These are phyloP conservation scores for Curvularia spicifera DNA, from an alignment of 2,329 filamentous ascomycete genomes.

Conservation along the genomic window DNA sequence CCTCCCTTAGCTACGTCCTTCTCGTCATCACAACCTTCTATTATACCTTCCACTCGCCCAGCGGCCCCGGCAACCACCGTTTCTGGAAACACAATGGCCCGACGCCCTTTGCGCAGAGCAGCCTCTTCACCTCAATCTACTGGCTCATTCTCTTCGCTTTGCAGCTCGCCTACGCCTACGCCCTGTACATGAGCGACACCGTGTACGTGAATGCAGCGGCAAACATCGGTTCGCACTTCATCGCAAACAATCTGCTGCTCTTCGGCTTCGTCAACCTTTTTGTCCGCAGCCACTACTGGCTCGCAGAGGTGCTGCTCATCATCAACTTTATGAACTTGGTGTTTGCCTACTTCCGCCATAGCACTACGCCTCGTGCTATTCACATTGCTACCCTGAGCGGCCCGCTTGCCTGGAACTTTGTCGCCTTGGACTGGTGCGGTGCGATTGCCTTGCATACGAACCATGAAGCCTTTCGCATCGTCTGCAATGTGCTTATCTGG, in stretches of 20 bases:
- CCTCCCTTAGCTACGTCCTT: conserved; percentile 75
- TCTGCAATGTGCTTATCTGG: conserved; percentile 91
- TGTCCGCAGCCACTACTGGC: conserved; percentile 75
- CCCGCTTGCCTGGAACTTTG: conserved; percentile 84
- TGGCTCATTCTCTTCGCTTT: conserved; percentile 78
- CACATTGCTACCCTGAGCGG: conserved; percentile 77
- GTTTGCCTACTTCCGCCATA: conserved; percentile 80
- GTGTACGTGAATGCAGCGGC: conserved; percentile 72
- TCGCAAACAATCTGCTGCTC: conserved; percentile 82
- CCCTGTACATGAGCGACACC: conserved; percentile 73
- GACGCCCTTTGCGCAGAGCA: conserved; percentile 79
- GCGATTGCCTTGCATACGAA: conserved; percentile 76
- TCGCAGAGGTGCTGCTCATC: conserved; percentile 76
- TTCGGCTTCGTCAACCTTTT: conserved; percentile 85
- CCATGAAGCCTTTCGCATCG: conserved; percentile 72
- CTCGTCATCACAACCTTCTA: conserved; percentile 75
- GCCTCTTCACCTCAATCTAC: conserved; percentile 70
- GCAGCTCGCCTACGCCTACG: conserved; percentile 76
- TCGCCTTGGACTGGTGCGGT: conserved; percentile 88
- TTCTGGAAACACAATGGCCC: conserved; percentile 78
- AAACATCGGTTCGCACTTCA: conserved; percentile 82
- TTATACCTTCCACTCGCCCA: conserved; percentile 72
- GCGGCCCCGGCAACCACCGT: conserved; percentile 62
- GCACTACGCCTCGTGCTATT: conserved; percentile 73
- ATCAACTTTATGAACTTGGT: conserved; percentile 84